Evolutionary conservation across 495 filamentous ascomycete species (phyloP), one percentile per base, ranked within the genome.

Genomic region (Neurospora sp.): DNA sequence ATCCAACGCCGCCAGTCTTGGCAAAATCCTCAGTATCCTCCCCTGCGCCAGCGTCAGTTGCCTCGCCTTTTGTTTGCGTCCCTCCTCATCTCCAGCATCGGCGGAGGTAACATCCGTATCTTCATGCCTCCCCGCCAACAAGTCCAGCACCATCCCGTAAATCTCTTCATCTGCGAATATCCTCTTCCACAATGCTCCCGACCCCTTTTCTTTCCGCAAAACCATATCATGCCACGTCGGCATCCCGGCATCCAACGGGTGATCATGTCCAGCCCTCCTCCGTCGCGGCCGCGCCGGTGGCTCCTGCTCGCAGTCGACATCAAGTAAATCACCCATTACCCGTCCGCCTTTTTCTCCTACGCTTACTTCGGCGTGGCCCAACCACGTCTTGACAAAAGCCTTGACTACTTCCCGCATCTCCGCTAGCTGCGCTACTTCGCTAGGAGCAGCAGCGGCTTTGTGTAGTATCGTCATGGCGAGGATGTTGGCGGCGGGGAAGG

Each of bases 21-120:
- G 88, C 3, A 97, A 80, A 73, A 94, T 83, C 12, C 89, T 87
- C 75, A 97, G 82, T 48, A 97, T 73, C 72, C 94, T 85, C 42
- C 90, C 92, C 81, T 97, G 94, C 2, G 93, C 91, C 27, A 96
- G 81, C 0, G 93, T 91, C 73, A 89, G 89, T 69, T 95, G 88
- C 48, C 86, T 86, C 74, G 87, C 88, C 7, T 76, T 61, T 0
- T 61, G 1, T 31, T 61, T 61, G 0, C 22, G 1, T 3, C 12
- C 4, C 2, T 61, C 5, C 14, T 0, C 53, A 3, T 53, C 45
- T 10, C 8, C 44, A 48, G 10, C 22, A 6, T 9, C 5, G 5
- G 40, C 12, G 10, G 39, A 40, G 3, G n/a, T 69, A 18, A 79
- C 79, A 1, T 75, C 75, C 0, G 79, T 78, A 38, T 78, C 79